Evolutionary conservation across 1,139 yeast species (phyloP).

Genomic region (Protomyces macrosporus): DNA sequence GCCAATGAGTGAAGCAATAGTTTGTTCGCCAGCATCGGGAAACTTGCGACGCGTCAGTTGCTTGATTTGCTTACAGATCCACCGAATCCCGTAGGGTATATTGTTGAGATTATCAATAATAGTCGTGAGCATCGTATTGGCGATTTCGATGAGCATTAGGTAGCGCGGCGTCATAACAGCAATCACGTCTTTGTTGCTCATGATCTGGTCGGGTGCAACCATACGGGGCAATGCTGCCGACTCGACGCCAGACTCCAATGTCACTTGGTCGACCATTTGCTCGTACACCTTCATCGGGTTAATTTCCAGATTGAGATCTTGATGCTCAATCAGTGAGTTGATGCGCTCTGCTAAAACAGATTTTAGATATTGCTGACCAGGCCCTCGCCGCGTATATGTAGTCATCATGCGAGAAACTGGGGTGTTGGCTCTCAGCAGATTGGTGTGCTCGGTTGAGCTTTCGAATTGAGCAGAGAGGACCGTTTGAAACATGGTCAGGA

Average conservation of each 20-base stretch:
- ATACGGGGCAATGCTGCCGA: conserved; percentile 28
- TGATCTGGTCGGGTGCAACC: conserved; percentile 39
- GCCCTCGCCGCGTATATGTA: conserved; percentile 44
- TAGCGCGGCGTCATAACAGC: conserved; percentile 39
- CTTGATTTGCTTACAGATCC: conserved; percentile 68
- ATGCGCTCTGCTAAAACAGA: conserved; percentile 39
- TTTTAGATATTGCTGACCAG: conserved; percentile 44
- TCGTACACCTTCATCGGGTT: conserved; percentile 41
- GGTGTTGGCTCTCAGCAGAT: conserved; percentile 43
- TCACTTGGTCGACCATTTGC: conserved; percentile 32
- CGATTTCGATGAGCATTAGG: conserved; percentile 49
- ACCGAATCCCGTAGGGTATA: conserved; percentile 69
- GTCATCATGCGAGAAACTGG: conserved; percentile 46
- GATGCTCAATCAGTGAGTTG: conserved; percentile 37
- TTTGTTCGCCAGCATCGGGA: conserved; percentile 54
- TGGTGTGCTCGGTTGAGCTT: conserved; percentile 40
- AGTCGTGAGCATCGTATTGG: conserved; percentile 56
- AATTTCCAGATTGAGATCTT: conserved; percentile 39
- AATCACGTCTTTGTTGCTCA: conserved; percentile 37
- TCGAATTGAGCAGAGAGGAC: conserved; percentile 44
- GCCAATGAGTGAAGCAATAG: conserved; percentile 57
- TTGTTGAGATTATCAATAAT: conserved; percentile 53
- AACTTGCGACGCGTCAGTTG: conserved; percentile 59
- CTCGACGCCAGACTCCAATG: conserved; percentile 22
- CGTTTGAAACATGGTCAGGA: conserved; percentile 42